Evolutionary conservation across 2,329 filamentous ascomycete genomes (phyloP), one percentile per base, ranked within the genome.

Genomic region (Pseudogymnoascus sp.): DNA sequence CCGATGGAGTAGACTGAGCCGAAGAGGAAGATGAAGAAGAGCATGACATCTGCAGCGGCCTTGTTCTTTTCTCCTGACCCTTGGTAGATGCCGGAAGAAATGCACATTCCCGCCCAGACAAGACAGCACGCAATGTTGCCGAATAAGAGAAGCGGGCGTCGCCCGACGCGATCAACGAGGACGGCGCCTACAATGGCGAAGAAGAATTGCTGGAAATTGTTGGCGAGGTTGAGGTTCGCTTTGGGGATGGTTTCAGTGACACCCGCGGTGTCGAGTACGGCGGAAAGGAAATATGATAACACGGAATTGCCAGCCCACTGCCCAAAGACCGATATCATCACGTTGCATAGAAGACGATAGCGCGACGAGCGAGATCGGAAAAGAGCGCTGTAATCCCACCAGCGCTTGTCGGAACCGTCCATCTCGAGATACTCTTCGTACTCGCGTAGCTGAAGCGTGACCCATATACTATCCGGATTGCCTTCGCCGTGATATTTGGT

Each of bases 91-190:
- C 76, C 71, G 3, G 77, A 76, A 4, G 77, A 78, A 12, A 80
- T 74, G 7, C 80, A 81, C 72, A 84, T 78, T 62, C 76, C 79
- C 16, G 82, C 72, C 77, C 82, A 83, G 65, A 82, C 74, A 8
- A 80, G 66, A 62, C 78, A 79, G 62, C 80, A 78, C 23, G 76
- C 77, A 1, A 77, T 73, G 66, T 82, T 78, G 21, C 79, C 80
- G 64, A 79, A 79, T 60, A 84, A 70, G 42, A 84, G 75, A 34
- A 83, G 74, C n/a, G 82, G 81, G 2, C 85, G 81, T 38, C 85
- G 82, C n/a, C 84, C 83, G 5, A 86, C 64, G 1, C 78, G 77
- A 40, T 86, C 84, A 1, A 83, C 82, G 60, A 86, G 75, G 12
- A 78, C 75, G 3, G 84, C 82, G 53, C 85, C 85, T 0, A 81